Evolutionary conservation across 768 basidiomycete genomes (phyloP).

Genomic region (Trametes sanguinea): DNA sequence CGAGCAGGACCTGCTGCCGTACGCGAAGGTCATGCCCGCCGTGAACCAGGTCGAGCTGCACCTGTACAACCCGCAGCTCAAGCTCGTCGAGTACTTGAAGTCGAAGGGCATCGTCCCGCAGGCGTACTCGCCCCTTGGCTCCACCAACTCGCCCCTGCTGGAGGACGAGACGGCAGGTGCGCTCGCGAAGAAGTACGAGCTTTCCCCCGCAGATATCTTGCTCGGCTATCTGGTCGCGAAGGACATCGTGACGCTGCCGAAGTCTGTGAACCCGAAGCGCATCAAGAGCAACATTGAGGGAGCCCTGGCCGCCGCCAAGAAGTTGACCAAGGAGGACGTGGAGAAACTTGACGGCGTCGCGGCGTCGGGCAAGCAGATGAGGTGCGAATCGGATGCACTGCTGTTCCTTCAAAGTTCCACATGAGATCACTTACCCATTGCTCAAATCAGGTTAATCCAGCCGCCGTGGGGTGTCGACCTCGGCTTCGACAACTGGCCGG

Average conservation of each 20-base stretch:
- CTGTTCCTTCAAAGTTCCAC: slow-evolving; percentile 3
- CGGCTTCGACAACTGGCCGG: slow-evolving; percentile 68
- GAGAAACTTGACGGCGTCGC: slow-evolving; percentile 57
- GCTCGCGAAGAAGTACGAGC: slow-evolving; percentile 59
- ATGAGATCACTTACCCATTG: neutral
- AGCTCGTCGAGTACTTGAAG: slow-evolving; percentile 61
- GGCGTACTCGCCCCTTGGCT: slow-evolving; percentile 83
- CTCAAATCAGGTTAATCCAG: slow-evolving; percentile 49
- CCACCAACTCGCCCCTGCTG: slow-evolving; percentile 64
- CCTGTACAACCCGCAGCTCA: slow-evolving; percentile 74
- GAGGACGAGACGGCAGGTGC: slow-evolving; percentile 58
- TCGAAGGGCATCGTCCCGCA: slow-evolving; percentile 68
- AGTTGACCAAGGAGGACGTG: slow-evolving; percentile 54
- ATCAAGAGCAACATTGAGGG: slow-evolving; percentile 63
- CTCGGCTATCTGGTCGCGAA: slow-evolving; percentile 70
- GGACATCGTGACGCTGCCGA: slow-evolving; percentile 67
- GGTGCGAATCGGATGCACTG: slow-evolving; percentile 34
- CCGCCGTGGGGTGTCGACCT: slow-evolving; percentile 73
- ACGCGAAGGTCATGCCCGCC: slow-evolving; percentile 66
- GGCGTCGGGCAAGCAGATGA: slow-evolving; percentile 63
- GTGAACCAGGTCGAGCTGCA: slow-evolving; percentile 79
- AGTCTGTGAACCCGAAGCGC: slow-evolving; percentile 72
- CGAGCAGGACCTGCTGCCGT: slow-evolving; percentile 68
- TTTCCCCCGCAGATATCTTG: slow-evolving; percentile 58
- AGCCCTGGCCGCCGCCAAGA: slow-evolving; percentile 46